phyloP scores from a whole-genome alignment of 75 land plant species.

The Selaginella tamariscina region DNA sequence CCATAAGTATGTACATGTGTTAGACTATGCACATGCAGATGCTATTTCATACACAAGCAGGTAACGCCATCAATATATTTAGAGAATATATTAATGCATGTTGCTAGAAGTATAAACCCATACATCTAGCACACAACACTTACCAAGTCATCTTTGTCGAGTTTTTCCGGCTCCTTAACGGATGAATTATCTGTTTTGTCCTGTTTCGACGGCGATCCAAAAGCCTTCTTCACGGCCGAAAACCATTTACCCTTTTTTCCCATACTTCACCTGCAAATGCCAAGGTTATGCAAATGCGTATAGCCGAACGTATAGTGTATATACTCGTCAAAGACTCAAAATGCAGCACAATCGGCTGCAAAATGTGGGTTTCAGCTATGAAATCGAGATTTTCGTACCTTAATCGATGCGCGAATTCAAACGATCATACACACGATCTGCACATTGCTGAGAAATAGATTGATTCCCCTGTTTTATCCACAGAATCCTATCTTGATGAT shows the following conservation, averaged over 20 bases:
- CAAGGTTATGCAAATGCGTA: too few species aligned
- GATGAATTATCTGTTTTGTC: neutral
- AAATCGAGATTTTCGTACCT: too few species aligned
- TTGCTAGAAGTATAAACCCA: neutral
- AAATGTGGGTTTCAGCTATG: too few species aligned
- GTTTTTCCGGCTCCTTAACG: neutral
- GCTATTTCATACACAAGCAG: too few species aligned
- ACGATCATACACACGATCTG: neutral
- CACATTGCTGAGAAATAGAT: too few species aligned
- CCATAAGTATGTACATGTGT: too few species aligned
- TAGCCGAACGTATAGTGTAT: neutral
- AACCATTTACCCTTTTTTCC: neutral
- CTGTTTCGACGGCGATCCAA: neutral
- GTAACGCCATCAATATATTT: too few species aligned
- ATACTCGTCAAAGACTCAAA: neutral
- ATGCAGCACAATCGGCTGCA: neutral
- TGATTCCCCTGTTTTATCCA: too few species aligned
- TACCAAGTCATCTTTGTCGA: neutral
- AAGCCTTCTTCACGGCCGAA: neutral
- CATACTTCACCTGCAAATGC: neutral
- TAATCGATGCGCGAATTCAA: too few species aligned
- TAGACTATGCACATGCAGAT: too few species aligned
- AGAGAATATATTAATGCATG: neutral
- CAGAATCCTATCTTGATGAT: too few species aligned
- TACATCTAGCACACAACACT: neutral